Evolutionary conservation across 163 green algal genomes (phyloP).

Genomic region (Chlamydomonas reinhardtii): DNA sequence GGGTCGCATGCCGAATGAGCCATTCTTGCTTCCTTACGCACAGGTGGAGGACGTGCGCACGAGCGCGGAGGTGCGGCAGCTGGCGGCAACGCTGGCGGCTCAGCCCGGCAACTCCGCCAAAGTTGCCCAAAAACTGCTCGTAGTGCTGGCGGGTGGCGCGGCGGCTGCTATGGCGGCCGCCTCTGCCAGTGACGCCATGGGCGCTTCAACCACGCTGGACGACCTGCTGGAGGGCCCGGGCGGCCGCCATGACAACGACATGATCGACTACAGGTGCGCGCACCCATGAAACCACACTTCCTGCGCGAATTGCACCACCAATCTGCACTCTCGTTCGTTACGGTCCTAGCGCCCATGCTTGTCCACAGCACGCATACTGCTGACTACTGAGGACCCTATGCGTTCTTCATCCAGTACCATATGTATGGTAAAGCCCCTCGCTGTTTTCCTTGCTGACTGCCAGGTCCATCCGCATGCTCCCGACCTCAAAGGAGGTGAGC

Average conservation of each 20-base stretch:
- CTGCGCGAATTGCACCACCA: too few relatives aligned
- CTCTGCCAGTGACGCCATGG: not conserved
- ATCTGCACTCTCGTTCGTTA: too few relatives aligned
- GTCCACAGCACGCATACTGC: too few relatives aligned
- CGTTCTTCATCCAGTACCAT: too few relatives aligned
- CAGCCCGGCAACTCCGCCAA: conserved; percentile 23
- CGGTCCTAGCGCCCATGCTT: too few relatives aligned
- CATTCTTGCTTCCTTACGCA: too few relatives aligned
- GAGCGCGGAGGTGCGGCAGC: conserved; percentile 11
- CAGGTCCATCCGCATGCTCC: conserved; percentile 41
- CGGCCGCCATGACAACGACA: conserved; percentile 53
- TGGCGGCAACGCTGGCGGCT: conserved; percentile 17
- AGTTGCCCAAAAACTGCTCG: conserved; percentile 23
- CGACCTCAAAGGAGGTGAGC: conserved; percentile 54
- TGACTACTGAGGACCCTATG: too few relatives aligned
- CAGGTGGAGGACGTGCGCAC: conserved; percentile 20
- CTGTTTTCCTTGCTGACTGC: not conserved
- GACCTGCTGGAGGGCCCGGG: conserved; percentile 33
- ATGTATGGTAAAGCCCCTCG: too few relatives aligned
- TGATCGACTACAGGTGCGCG: conserved; percentile 42
- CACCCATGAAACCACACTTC: too few relatives aligned
- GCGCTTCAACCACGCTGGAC: not conserved
- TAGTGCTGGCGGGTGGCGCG: conserved; percentile 37
- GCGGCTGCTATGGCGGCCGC: not conserved
- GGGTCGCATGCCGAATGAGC: too few relatives aligned